Conservation (phyloP, 345 rosid species). For the Turnera subulata region DNA sequence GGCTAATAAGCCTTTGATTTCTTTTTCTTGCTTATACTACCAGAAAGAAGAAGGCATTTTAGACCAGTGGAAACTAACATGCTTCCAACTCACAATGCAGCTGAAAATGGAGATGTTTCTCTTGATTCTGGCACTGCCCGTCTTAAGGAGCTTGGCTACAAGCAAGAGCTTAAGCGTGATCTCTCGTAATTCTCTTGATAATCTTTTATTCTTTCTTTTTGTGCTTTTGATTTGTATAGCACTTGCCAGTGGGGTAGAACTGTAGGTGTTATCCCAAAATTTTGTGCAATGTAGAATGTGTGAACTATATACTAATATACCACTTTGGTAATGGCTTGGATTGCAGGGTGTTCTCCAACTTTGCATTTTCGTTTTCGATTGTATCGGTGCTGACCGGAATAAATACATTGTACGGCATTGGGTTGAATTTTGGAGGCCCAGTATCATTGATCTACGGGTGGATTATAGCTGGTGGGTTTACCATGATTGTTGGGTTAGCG, state of each 20-base stretch:
- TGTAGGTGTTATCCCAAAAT: too few relatives aligned
- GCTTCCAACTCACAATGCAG: constrained; percentile 26
- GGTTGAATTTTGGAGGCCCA: constrained; percentile 75
- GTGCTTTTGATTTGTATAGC: background rate
- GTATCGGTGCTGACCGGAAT: constrained; percentile 89
- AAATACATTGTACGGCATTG: constrained; percentile 77
- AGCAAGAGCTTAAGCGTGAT: constrained; percentile 95
- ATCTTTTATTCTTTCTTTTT: background rate
- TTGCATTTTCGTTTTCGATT: constrained; percentile 91
- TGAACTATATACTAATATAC: too few relatives aligned
- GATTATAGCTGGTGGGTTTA: constrained; percentile 74
- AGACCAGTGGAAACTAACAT: constrained; percentile 9
- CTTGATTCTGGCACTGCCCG: constrained; percentile 69
- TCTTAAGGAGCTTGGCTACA: constrained; percentile 87
- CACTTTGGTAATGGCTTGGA: too few relatives aligned
- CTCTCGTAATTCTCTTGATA: constrained; percentile 57
- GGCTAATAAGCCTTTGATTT: too few relatives aligned
- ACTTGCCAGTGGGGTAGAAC: too few relatives aligned
- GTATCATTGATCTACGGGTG: constrained; percentile 79
- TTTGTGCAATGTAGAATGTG: too few relatives aligned
- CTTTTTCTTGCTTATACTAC: too few relatives aligned
- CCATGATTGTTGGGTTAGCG: constrained; percentile 78
- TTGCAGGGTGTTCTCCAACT: constrained; percentile 85
- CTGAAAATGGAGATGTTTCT: constrained; percentile 19
- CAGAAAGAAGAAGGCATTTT: too few relatives aligned